These are phyloP conservation scores for Kwoniella sp. DNA, from an alignment of 768 basidiomycete species.

Conservation along the genomic window DNA sequence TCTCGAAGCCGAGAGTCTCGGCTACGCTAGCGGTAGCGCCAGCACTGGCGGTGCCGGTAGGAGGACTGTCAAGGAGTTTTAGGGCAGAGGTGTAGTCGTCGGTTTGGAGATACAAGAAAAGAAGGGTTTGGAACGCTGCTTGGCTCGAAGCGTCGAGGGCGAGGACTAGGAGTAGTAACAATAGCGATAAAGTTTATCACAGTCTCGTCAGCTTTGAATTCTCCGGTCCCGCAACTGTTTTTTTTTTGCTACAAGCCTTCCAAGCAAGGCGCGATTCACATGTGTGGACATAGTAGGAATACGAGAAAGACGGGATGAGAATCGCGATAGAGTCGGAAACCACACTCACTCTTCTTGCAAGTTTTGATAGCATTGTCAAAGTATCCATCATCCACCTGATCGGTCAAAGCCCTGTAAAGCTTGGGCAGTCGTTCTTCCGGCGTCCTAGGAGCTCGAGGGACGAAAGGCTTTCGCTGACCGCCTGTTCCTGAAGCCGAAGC, in stretches of 20 bases:
- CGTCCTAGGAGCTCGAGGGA: conserved; percentile 42
- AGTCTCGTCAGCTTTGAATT: no score
- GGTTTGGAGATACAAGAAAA: conserved; percentile 84
- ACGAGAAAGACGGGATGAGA: no score
- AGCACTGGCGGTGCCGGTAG: conserved; percentile 25
- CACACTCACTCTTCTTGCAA: conserved; percentile 82
- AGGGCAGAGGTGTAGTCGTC: conserved; percentile 77
- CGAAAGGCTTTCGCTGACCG: conserved; percentile 21
- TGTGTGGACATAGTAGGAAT: no score
- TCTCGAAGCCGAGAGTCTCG: conserved; percentile 62
- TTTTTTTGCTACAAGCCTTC: no score
- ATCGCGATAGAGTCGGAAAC: no score
- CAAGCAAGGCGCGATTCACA: no score
- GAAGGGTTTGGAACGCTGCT: conserved; percentile 78
- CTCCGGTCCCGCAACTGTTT: no score
- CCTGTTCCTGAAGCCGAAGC: not conserved
- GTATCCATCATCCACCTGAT: conserved; percentile 88
- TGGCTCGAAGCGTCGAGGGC: conserved; percentile 62
- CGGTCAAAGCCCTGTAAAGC: conserved; percentile 63
- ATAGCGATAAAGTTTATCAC: no score
- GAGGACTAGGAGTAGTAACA: conserved; percentile 66
- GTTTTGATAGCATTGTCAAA: conserved; percentile 84
- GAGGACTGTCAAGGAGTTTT: conserved; percentile 60
- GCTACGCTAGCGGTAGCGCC: conserved; percentile 11
- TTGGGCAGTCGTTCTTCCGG: conserved; percentile 44